A percentile compares a stretch with the other conserved stretches of the same genome.
phyloP scores from a whole-genome alignment of 768 basidiomycete genomes.

The Lepiota brunneoincarnata region DNA sequence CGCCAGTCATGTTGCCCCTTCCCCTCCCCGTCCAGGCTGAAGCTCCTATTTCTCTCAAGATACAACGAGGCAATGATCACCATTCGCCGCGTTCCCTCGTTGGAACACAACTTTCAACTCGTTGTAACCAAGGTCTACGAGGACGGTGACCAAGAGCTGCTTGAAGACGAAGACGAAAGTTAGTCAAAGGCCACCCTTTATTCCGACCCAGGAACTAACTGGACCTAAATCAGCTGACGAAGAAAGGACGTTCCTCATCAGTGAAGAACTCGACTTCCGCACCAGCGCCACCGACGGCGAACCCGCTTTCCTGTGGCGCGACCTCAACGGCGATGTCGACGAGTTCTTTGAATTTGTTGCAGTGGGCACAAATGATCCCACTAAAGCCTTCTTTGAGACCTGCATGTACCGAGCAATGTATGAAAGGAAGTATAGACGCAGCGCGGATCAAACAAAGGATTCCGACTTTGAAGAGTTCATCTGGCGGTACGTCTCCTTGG shows the following conservation, averaged over 20 bases:
- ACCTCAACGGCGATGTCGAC: constrained; percentile 87
- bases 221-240: constrained; percentile 70
- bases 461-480: constrained; percentile 76
- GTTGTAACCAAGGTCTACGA: constrained; percentile 97
- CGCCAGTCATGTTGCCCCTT: background rate
- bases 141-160: constrained; percentile 91
- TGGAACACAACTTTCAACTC: constrained; percentile 83
- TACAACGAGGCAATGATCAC: constrained; percentile 96
- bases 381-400: constrained; percentile 85
- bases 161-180: constrained; percentile 95
- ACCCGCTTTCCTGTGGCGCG: constrained; percentile 87
- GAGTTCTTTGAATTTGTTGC: constrained; percentile 95
- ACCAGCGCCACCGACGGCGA: constrained; percentile 71
- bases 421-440: constrained; percentile 82
- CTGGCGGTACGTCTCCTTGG: constrained; percentile 60
- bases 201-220: background rate
- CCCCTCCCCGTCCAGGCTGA: background rate
- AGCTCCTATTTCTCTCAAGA: constrained; percentile 38
- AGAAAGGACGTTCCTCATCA: constrained; percentile 89
- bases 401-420: constrained; percentile 97
- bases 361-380: constrained; percentile 72
- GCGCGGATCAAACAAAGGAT: constrained; percentile 67
- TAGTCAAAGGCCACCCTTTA: constrained; percentile 22
- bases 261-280: constrained; percentile 86
- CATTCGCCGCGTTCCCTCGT: constrained; percentile 75